Conservation (phyloP, 306 rosid genomes). For the Geum urbanum region DNA sequence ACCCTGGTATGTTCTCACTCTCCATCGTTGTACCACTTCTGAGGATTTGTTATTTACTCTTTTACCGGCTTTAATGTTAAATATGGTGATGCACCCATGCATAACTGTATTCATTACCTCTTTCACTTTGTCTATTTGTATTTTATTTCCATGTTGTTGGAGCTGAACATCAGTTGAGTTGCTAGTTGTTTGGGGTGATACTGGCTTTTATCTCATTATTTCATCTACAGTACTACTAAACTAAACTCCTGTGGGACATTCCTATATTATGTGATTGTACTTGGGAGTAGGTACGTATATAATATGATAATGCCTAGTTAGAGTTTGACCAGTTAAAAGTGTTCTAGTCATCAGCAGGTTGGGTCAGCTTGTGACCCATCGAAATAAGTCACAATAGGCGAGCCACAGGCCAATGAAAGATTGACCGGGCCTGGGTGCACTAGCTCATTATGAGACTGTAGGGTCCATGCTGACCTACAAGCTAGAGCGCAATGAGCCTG, state of each 20-base stretch:
- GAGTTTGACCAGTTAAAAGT: background rate
- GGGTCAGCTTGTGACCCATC: background rate
- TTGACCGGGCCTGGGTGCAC: background rate
- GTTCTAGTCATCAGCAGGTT: background rate
- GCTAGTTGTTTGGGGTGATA: background rate
- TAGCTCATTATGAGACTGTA: background rate
- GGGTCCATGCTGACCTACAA: background rate
- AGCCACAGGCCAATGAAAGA: background rate
- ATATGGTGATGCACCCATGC: background rate
- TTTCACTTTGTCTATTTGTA: background rate
- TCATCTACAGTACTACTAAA: background rate
- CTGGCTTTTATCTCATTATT: background rate
- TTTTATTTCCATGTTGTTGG: background rate
- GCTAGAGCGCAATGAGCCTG: background rate
- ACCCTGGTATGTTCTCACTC: slow-evolving; percentile 62
- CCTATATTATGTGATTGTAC: background rate
- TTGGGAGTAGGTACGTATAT: background rate
- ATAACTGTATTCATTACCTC: background rate
- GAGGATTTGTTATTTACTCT: background rate
- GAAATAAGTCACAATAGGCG: background rate
- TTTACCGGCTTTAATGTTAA: background rate
- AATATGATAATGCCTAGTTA: background rate
- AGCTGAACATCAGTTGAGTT: background rate
- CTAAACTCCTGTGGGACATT: background rate
- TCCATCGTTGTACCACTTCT: background rate